A percentile compares a stretch with the other conserved stretches of the same genome.
These are phyloP conservation scores for Cryptococcus sp. DNA, from an alignment of 1,284 basidiomycete species.

Conservation along the genomic window DNA sequence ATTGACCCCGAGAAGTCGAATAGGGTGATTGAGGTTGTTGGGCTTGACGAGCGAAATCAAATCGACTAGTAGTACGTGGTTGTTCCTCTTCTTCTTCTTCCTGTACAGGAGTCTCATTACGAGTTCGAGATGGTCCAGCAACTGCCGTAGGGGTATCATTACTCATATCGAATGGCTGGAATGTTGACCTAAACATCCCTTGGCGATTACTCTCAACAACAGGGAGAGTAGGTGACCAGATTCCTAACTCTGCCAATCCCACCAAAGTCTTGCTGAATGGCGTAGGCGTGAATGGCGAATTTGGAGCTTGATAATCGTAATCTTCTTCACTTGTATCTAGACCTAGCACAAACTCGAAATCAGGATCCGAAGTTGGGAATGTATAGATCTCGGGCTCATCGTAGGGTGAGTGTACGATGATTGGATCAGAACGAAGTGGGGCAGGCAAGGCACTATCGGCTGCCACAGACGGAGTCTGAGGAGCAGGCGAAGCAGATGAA, in stretches of 20 bases:
- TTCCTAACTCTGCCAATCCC: slow-evolving; percentile 30
- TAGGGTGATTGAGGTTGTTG: slow-evolving; percentile 42
- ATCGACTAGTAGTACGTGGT: slow-evolving; percentile 66
- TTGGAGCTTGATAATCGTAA: not conserved
- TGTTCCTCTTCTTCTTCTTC: slow-evolving; percentile 61
- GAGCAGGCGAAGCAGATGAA: slow-evolving; percentile 30
- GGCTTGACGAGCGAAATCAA: slow-evolving; percentile 65
- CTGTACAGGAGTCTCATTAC: not conserved
- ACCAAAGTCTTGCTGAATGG: slow-evolving; percentile 35
- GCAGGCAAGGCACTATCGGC: slow-evolving; percentile 16
- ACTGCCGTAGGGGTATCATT: not conserved
- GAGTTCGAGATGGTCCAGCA: slow-evolving; percentile 10
- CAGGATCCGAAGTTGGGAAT: slow-evolving; percentile 33
- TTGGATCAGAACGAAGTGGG: slow-evolving; percentile 28
- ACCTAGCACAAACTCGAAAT: slow-evolving; percentile 33
- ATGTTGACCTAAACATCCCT: not conserved
- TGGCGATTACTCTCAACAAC: slow-evolving; percentile 9
- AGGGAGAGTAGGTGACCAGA: slow-evolving; percentile 23
- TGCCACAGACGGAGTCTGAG: slow-evolving; percentile 25
- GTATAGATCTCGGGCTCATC: slow-evolving; percentile 26
- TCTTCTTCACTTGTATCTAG: slow-evolving; percentile 24
- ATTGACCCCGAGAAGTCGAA: slow-evolving; percentile 18
- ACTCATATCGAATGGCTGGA: slow-evolving; percentile 6
- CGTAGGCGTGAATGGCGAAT: slow-evolving; percentile 25
- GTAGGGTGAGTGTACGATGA: slow-evolving; percentile 31